These are phyloP conservation scores for Platanthera zijinensis DNA, from an alignment of 106 monocot species.

Conservation along the genomic window DNA sequence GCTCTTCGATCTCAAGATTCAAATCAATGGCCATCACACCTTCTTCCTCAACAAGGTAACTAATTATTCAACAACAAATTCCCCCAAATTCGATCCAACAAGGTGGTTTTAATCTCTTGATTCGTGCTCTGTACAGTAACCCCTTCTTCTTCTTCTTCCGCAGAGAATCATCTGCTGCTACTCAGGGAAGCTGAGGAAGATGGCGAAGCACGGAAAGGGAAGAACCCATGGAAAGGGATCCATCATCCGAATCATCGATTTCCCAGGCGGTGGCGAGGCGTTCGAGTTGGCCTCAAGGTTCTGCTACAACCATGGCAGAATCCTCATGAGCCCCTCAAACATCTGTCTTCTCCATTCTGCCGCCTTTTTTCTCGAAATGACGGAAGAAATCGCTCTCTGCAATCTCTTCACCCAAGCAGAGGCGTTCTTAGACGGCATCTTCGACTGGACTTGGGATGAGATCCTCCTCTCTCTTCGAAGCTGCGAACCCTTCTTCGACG, in stretches of 20 bases:
- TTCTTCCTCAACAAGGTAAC: constrained; percentile 64
- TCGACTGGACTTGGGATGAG: constrained; percentile 67
- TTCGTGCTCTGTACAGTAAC: not conserved
- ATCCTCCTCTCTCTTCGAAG: constrained; percentile 35
- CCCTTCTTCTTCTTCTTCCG: not conserved
- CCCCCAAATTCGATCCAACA: not conserved
- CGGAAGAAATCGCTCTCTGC: constrained; percentile 33
- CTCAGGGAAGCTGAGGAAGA: constrained; percentile 48
- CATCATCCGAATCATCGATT: constrained; percentile 39
- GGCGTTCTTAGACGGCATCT: constrained; percentile 47
- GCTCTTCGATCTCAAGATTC: constrained; percentile 49
- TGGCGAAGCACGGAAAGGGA: constrained; percentile 40
- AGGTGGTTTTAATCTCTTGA: not conserved
- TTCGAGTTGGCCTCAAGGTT: constrained; percentile 59
- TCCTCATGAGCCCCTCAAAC: constrained; percentile 39
- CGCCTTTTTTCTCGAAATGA: constrained; percentile 51
- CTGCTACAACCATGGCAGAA: constrained; percentile 59
- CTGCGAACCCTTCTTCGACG: constrained; percentile 35
- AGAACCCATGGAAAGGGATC: constrained; percentile 10
- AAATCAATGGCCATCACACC: constrained; percentile 52
- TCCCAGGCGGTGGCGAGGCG: constrained; percentile 48
- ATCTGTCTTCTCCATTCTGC: constrained; percentile 36
- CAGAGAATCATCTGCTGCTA: constrained; percentile 42
- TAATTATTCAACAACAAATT: not conserved
- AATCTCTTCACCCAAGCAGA: constrained; percentile 49